These are phyloP conservation scores for Fusarium albosuccineum DNA, from an alignment of 2,329 filamentous ascomycete species.

Conservation along the genomic window DNA sequence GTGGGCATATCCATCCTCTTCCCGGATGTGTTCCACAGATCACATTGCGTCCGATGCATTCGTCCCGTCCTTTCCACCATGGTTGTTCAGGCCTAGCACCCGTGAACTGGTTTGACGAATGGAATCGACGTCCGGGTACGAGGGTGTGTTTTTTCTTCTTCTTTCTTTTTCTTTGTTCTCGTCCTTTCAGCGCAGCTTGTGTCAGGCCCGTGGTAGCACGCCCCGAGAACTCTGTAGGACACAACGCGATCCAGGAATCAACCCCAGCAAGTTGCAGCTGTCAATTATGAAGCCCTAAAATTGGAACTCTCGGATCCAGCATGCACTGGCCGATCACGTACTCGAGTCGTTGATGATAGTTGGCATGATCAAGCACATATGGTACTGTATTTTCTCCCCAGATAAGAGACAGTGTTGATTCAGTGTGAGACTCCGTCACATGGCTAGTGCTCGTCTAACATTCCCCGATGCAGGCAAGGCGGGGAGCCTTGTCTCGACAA, in stretches of 20 bases:
- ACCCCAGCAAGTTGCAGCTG: slow-evolving; percentile 11
- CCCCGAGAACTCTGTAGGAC: neutral
- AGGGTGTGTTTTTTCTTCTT: neutral
- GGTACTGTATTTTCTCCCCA: neutral
- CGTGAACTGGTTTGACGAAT: neutral
- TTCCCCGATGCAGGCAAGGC: slow-evolving; percentile 43
- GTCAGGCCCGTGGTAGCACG: neutral
- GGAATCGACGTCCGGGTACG: neutral
- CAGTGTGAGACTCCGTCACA: slow-evolving; percentile 39
- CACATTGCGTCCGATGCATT: slow-evolving; percentile 26
- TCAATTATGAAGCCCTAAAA: slow-evolving; percentile 17
- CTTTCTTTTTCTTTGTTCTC: neutral
- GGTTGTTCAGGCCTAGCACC: slow-evolving; percentile 1
- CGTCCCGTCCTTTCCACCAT: slow-evolving; percentile 19
- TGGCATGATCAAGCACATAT: neutral
- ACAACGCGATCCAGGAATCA: neutral
- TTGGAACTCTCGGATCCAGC: slow-evolving; percentile 20
- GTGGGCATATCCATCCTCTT: slow-evolving; percentile 17
- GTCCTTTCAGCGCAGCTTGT: neutral
- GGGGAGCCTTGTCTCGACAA: slow-evolving; percentile 32
- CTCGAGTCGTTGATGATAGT: neutral
- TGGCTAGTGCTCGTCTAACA: slow-evolving; percentile 45
- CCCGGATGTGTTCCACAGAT: slow-evolving; percentile 35
- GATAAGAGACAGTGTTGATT: neutral
- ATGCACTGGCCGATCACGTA: neutral